Conservation (phyloP, 345 rosid genomes). For the Firmiana major region DNA sequence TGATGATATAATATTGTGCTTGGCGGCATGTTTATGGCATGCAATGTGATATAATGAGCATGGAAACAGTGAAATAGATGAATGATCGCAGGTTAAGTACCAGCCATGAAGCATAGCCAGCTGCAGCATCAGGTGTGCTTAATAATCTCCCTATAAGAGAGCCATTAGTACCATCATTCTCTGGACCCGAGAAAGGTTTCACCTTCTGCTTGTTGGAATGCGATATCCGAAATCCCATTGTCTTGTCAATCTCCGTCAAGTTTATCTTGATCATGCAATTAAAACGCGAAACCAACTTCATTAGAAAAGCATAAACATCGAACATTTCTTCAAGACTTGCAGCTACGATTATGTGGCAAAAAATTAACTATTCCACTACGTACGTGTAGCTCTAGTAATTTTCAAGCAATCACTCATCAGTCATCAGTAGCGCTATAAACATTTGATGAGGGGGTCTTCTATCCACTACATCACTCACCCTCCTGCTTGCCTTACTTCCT, state of each 20-base stretch:
- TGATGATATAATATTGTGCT: background rate
- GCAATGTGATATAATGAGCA: background rate
- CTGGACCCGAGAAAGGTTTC: slow-evolving; percentile 7
- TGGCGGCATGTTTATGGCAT: background rate
- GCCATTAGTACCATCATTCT: background rate
- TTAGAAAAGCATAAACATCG: background rate
- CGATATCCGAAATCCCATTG: slow-evolving; percentile 32
- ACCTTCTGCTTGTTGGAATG: slow-evolving; percentile 21
- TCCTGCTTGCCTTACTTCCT: too few species aligned
- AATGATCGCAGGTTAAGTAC: slow-evolving; percentile 17
- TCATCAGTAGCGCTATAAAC: too few species aligned
- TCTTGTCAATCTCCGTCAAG: slow-evolving; percentile 20
- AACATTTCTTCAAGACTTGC: background rate
- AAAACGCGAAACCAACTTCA: background rate
- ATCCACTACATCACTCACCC: too few species aligned
- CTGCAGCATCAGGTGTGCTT: background rate
- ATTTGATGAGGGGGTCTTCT: too few species aligned
- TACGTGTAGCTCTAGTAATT: too few species aligned
- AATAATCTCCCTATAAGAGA: slow-evolving; percentile 8
- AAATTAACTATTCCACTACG: background rate
- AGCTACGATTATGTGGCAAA: background rate
- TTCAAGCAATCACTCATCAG: too few species aligned
- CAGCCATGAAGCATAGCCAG: slow-evolving; percentile 37
- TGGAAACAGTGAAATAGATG: background rate
- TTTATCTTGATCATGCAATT: slow-evolving; percentile 15